Evolutionary conservation across 140 eudicot genomes (phyloP).

Genomic region (Oenanthe javanica): DNA sequence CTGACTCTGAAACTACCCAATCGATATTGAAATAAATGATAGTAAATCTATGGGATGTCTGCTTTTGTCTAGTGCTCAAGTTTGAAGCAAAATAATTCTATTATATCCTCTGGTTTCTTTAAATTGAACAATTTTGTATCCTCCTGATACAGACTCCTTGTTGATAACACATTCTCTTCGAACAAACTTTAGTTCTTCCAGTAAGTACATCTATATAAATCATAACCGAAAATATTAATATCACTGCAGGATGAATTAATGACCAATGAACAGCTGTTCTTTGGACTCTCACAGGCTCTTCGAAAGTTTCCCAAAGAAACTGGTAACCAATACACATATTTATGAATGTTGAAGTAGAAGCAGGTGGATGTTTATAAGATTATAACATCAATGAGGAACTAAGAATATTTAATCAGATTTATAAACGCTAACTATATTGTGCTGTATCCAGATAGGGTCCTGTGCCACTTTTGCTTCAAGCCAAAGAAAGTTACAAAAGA

Average conservation of each 20-base stretch:
- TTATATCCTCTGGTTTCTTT: background rate
- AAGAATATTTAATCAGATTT: background rate
- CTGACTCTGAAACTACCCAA: background rate
- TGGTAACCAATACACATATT: constrained; percentile 31
- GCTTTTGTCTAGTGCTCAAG: no score
- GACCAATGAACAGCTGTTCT: constrained; percentile 96
- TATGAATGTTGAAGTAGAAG: background rate
- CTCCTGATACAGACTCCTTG: background rate
- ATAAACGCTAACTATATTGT: constrained; percentile 8
- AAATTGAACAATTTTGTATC: background rate
- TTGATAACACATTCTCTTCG: background rate
- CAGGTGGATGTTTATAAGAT: background rate
- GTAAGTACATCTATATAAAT: background rate
- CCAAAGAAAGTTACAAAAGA: constrained; percentile 76
- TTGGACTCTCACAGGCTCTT: constrained; percentile 93
- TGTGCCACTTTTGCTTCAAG: constrained; percentile 97
- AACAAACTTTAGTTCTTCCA: background rate
- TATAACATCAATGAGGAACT: background rate
- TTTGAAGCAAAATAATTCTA: background rate
- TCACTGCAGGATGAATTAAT: constrained; percentile 85
- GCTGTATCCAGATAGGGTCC: constrained; percentile 65
- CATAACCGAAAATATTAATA: constrained; percentile 1
- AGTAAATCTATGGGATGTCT: background rate
- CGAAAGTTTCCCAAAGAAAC: constrained; percentile 97
- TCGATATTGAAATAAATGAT: background rate